Base-by-base conservation (phyloP, 345 rosid species). In the Dipteronia dyeriana region DNA sequence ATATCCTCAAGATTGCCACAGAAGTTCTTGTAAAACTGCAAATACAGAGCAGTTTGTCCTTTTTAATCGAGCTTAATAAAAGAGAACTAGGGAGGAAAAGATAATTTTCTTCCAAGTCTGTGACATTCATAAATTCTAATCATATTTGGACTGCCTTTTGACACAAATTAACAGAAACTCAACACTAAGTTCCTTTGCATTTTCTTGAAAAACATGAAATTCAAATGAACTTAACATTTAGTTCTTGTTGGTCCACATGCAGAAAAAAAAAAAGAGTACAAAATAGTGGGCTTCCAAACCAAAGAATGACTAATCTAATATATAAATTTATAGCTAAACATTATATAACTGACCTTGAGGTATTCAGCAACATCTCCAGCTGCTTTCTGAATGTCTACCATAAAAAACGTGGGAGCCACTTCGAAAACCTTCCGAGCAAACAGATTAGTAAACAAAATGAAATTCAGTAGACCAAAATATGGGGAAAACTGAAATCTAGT, bases 1-100 rank as follows among this genome's bases (percentile, higher is more conserved):
- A 95, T 90, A 78, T 95, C 98, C 16, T 91, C 98, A 16, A 93
- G 98, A 76, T 95, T 93, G 83, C 91, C 34, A 80, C 87, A 91
- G 74, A 95, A 95, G 39, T 86, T 90, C 89, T 91, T 89, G 89
- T 95, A 95, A 73, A 95, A 95, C 99, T 95, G 92, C 87, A 84
- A 64, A 16, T 64, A 8, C 49, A 63, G 16, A 56, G 43, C 71
- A 56, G 54, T 5, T 9, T 19, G 22, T 12, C 54, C 4, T 39
- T 76, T 53, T 13, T 23, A 74, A 49, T 51, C 19, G 39, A 63
- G 68, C 66, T 13, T 39, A 17, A 66, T 54, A 34, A 34, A 34
- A 34, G 38, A 34, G 38, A 34, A 34, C 6, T 34, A 26, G 17
- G 67, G 60, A 57, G 39, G 8, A 39, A n/a, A 2, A n/a, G 49